Evolutionary conservation across 345 rosid species (phyloP).

Genomic region (Eucalyptus microcorys): DNA sequence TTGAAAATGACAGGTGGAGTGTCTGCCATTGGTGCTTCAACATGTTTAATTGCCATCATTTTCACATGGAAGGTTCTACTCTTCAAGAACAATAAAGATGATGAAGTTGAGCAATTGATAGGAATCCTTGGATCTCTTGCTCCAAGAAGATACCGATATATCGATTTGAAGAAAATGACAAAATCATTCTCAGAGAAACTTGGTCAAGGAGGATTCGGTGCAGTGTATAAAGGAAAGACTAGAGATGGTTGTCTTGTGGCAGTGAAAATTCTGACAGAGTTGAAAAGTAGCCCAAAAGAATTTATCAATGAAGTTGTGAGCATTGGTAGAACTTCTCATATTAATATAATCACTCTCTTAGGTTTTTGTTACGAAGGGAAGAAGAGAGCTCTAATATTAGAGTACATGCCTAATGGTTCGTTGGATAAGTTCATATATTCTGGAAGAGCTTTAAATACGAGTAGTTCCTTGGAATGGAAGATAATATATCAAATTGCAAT

Average conservation of each 20-base stretch:
- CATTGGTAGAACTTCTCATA: neutral
- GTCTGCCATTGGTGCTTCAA: neutral
- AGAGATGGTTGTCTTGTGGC: neutral
- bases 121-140: neutral
- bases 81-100: neutral
- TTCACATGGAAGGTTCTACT: neutral
- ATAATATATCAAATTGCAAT: neutral
- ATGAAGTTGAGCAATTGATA: neutral
- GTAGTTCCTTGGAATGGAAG: neutral
- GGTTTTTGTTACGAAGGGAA: neutral
- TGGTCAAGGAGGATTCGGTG: conserved; percentile 23
- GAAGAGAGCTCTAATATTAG: neutral
- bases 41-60: neutral
- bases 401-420: neutral
- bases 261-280: too few relatives aligned
- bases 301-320: neutral
- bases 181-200: conserved; percentile 6
- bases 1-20: neutral
- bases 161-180: conserved; percentile 14
- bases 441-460: too few relatives aligned
- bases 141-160: conserved; percentile 4
- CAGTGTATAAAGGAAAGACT: neutral
- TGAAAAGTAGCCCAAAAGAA: neutral
- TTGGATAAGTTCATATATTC: neutral
- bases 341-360: neutral